Conservation (phyloP, 2,329 filamentous ascomycete species). For the Onygenales sp. region DNA sequence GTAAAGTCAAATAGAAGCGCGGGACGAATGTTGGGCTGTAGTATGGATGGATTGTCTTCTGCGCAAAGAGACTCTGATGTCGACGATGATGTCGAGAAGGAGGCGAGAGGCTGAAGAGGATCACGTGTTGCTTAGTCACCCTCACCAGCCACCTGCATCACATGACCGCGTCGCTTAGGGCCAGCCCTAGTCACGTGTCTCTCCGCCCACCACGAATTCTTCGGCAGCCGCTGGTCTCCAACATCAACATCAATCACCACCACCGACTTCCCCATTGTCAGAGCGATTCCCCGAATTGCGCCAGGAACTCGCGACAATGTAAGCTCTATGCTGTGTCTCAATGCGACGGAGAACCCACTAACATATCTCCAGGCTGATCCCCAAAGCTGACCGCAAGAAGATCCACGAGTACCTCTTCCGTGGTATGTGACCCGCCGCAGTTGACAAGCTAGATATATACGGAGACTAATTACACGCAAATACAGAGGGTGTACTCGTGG, state of each 20-base stretch:
- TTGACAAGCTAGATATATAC: background rate
- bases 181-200: conserved; percentile 1
- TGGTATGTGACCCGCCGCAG: conserved; percentile 43
- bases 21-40: background rate
- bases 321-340: conserved; percentile 14
- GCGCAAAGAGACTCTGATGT: too few relatives aligned
- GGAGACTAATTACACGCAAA: conserved; percentile 5
- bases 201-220: background rate
- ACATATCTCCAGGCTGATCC: conserved; percentile 68
- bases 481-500: conserved; percentile 75
- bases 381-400: conserved; percentile 99
- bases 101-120: background rate
- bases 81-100: background rate
- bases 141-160: background rate
- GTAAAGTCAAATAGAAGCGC: background rate
- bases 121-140: background rate
- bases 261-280: conserved; percentile 33
- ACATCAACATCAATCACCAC: conserved; percentile 22
- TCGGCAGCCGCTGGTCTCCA: too few relatives aligned
- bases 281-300: conserved; percentile 45
- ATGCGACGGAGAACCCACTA: conserved; percentile 4
- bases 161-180: conserved; percentile 1
- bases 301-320: conserved; percentile 47
- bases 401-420: conserved; percentile 99
- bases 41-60: too few relatives aligned